phyloP scores from a whole-genome alignment of 305 asterid species.

The Solanum hybrid region DNA sequence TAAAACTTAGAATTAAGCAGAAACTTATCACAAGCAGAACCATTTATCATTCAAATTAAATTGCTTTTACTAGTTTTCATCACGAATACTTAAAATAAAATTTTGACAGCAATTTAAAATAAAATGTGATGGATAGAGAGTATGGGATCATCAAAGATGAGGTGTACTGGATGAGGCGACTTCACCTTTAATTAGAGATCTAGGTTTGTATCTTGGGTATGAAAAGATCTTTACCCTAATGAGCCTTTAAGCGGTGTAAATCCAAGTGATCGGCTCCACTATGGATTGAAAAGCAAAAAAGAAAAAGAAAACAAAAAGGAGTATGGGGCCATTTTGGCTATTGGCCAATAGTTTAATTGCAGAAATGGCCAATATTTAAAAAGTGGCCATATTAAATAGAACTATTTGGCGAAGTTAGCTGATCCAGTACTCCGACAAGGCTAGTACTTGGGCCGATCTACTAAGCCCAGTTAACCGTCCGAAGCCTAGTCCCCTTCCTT shows the following conservation, averaged over 20 bases:
- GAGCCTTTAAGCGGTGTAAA: too few relatives aligned
- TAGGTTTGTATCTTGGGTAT: rapidly evolving
- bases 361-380: not conserved
- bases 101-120: not conserved
- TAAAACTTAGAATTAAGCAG: not conserved
- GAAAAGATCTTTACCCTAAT: too few relatives aligned
- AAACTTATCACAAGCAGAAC: not conserved
- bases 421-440: not conserved
- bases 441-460: not conserved
- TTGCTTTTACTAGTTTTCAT: not conserved
- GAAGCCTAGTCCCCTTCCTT: not conserved
- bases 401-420: not conserved
- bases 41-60: not conserved
- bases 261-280: not conserved
- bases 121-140: not conserved
- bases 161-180: rapidly evolving
- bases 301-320: not conserved
- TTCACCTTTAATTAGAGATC: too few relatives aligned
- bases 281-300: too few relatives aligned
- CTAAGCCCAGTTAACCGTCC: not conserved
- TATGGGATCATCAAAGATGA: too few relatives aligned
- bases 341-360: not conserved
- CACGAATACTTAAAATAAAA: not conserved
- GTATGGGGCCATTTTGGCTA: not conserved
- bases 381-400: not conserved